These are phyloP conservation scores for Cercophora newfieldiana DNA, from an alignment of 495 filamentous ascomycete species.

Conservation along the genomic window DNA sequence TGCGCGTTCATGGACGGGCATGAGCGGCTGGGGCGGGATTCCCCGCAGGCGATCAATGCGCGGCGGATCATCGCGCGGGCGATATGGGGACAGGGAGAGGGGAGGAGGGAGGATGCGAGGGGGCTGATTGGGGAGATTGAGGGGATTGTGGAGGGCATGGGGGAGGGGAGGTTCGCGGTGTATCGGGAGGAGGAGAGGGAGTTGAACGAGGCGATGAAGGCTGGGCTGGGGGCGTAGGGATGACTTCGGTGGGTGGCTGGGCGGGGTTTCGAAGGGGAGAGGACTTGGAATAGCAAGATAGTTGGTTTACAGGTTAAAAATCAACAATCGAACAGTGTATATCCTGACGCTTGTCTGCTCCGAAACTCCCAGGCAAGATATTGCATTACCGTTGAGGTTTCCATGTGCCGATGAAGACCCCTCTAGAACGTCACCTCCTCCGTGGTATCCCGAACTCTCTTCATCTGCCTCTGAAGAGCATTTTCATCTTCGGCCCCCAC, in stretches of 20 bases:
- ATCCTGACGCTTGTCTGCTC: too few species aligned
- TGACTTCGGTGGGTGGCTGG: too few species aligned
- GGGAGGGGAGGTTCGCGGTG: slow-evolving; percentile 1
- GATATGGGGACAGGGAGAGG: slow-evolving; percentile 1
- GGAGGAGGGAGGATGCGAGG: not conserved
- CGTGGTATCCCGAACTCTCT: slow-evolving; percentile 20
- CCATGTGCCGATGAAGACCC: too few species aligned
- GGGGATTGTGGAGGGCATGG: not conserved
- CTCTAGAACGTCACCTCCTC: slow-evolving; percentile 30
- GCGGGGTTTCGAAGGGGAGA: too few species aligned
- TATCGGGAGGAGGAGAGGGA: slow-evolving; percentile 5
- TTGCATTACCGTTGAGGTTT: too few species aligned
- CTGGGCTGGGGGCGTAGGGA: not conserved
- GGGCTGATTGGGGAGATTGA: not conserved
- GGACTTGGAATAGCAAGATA: too few species aligned
- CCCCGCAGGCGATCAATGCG: slow-evolving; percentile 11
- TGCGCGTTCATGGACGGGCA: not conserved
- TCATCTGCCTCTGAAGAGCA: slow-evolving; percentile 23
- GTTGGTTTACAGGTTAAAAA: too few species aligned
- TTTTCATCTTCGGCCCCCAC: slow-evolving; percentile 29
- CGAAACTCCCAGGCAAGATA: too few species aligned
- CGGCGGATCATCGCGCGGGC: slow-evolving; percentile 3
- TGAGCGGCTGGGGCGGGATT: not conserved
- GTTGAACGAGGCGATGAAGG: not conserved
- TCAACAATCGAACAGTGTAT: too few species aligned